Evolutionary conservation across 768 basidiomycete genomes (phyloP), one percentile per base, ranked within the genome.

Genomic region (Tephrocybe sp.): DNA sequence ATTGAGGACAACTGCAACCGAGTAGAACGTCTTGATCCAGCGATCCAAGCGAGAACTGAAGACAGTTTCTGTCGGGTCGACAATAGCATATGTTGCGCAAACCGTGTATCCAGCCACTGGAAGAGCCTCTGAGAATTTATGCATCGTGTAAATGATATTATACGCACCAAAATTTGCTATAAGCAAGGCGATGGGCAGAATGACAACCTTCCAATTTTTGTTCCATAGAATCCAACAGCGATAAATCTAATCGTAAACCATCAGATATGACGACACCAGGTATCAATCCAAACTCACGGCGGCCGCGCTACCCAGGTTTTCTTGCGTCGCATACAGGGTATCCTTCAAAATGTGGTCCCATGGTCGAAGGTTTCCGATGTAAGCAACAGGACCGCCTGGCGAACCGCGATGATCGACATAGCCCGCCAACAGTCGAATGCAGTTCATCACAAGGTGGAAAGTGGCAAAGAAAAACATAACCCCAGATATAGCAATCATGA

Each of bases 281-380:
- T 24, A 20, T n/a, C 24, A 21, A 6, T 20, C 3, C 11, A 9
- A 24, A 37, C 51, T 8, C 26, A 53, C 51, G 4, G 45, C 46
- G 6, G 51, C 51, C 9, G 51, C 51, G 32, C 51, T 53, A 15
- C 51, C 51, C 14, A 53, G 25, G 24, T 53, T 53, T 18, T 53
- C 51, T 43, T 53, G 51, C 3, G 51, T 53, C 2, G 51, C 51
- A 39, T 53, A 53, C 2, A 53, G 45, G 6, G 51, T 53, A 30
- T 53, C 51, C 26, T 53, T 53, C 17, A 53, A 33, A 24, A 53
- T 53, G 36, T 53, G 51, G 18, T 53, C 51, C 45, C 45, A 53
- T 36, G 46, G 45, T 15, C 46, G 30, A 21, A 53, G 24, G 17
- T 48, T 45, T 26, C 51, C 51, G 24, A 53, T 53, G 33, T 41